Percentiles rank a stretch among this genome's conserved stretches.
Evolutionary conservation across 1,284 basidiomycete species (phyloP).

Genomic region (Phylloporus sp.): DNA sequence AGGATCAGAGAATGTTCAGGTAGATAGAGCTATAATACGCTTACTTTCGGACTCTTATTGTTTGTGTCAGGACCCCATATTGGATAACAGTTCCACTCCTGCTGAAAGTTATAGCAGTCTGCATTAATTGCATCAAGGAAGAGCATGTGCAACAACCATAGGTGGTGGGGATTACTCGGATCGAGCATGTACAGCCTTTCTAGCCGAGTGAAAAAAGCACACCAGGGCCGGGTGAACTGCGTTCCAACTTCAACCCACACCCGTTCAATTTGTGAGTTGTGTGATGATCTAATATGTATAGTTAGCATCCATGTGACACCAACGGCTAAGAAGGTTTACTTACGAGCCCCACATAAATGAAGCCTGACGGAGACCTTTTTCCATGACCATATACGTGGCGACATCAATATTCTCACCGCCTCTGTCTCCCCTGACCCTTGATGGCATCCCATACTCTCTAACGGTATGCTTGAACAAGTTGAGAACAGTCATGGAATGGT

Average conservation of each 20-base stretch:
- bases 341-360: slow-evolving; percentile 39
- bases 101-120: slow-evolving; percentile 26
- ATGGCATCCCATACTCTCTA: slow-evolving; percentile 9
- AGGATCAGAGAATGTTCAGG: no score
- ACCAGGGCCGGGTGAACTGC: slow-evolving; percentile 30
- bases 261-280: slow-evolving; percentile 39
- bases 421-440: slow-evolving; percentile 27
- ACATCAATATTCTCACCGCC: slow-evolving; percentile 36
- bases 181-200: slow-evolving; percentile 30
- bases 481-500: slow-evolving; percentile 33
- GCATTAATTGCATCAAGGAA: slow-evolving; percentile 27
- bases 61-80: not conserved
- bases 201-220: slow-evolving; percentile 33
- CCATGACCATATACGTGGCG: slow-evolving; percentile 27
- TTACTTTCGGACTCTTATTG: not conserved
- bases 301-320: no score
- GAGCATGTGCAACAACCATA: slow-evolving; percentile 38
- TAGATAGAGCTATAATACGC: no score
- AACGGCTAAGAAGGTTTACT: no score
- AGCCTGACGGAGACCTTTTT: slow-evolving; percentile 24
- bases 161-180: slow-evolving; percentile 18
- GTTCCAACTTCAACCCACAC: slow-evolving; percentile 43
- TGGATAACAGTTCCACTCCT: slow-evolving; percentile 34
- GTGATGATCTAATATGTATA: no score
- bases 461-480: slow-evolving; percentile 21